These are phyloP conservation scores for Hypomyces rosellus DNA, from an alignment of 2,329 filamentous ascomycete species.

Conservation along the genomic window DNA sequence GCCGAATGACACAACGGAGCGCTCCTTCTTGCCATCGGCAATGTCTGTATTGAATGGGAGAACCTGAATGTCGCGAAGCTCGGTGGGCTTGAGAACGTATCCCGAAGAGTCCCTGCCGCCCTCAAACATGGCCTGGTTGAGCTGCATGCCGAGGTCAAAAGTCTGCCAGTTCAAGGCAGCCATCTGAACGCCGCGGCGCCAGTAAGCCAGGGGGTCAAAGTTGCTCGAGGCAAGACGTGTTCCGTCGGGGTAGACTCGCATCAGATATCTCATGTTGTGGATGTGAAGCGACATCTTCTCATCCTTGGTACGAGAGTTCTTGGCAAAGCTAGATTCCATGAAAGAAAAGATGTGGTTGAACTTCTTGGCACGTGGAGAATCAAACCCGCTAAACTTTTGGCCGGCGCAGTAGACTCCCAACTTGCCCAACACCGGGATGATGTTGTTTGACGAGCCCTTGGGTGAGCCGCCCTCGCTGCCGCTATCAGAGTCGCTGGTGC, in stretches of 20 bases:
- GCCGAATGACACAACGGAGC: slow-evolving; percentile 76
- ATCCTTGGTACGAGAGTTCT: slow-evolving; percentile 67
- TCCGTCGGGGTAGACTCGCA: slow-evolving; percentile 87
- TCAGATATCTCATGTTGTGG: slow-evolving; percentile 87
- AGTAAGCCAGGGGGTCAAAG: slow-evolving; percentile 89
- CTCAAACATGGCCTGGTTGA: slow-evolving; percentile 97
- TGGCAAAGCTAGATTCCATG: slow-evolving; percentile 81
- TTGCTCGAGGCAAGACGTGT: slow-evolving; percentile 82
- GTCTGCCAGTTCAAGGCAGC: slow-evolving; percentile 98
- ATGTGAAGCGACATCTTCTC: slow-evolving; percentile 73
- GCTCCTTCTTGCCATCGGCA: slow-evolving; percentile 61
- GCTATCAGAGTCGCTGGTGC: slow-evolving; percentile 75
- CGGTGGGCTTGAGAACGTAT: slow-evolving; percentile 88
- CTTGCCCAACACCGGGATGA: slow-evolving; percentile 73
- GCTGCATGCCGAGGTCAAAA: slow-evolving; percentile 88
- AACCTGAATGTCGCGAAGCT: slow-evolving; percentile 67
- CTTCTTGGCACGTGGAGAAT: slow-evolving; percentile 68
- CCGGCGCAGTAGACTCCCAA: slow-evolving; percentile 72
- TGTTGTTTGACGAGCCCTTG: slow-evolving; percentile 72
- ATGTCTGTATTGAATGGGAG: slow-evolving; percentile 44
- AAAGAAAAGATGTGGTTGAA: slow-evolving; percentile 97
- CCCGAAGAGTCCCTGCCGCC: slow-evolving; percentile 79
- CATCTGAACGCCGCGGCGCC: slow-evolving; percentile 96
- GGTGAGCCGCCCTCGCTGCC: slow-evolving; percentile 48
- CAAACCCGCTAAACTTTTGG: slow-evolving; percentile 79